Conservation (phyloP, 2,329 filamentous ascomycete genomes). For the Colletotrichum nymphaeae region DNA sequence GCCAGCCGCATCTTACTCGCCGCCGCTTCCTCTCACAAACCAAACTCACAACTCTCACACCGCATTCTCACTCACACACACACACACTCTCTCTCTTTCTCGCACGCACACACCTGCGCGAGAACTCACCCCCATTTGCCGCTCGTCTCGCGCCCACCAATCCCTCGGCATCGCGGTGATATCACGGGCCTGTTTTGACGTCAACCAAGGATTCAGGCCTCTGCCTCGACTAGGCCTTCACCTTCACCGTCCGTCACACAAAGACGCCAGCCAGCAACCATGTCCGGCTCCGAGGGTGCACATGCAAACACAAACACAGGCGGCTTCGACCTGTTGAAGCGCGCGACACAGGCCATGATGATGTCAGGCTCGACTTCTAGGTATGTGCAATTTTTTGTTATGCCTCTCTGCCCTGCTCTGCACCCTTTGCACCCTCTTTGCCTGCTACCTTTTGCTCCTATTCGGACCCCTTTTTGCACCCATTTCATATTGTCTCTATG, state of each 20-base stretch:
- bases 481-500: neutral
- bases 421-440: neutral
- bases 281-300: slow-evolving; percentile 62
- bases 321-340: slow-evolving; percentile 67
- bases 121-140: slow-evolving; percentile 2
- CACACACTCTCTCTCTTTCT: neutral
- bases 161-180: slow-evolving; percentile 18
- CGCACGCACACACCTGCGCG: slow-evolving; percentile 4
- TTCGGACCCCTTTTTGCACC: neutral
- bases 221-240: slow-evolving; percentile 35
- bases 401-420: slow-evolving; percentile 34
- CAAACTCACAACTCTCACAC: slow-evolving; percentile 14
- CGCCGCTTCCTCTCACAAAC: slow-evolving; percentile 19
- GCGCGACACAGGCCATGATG: slow-evolving; percentile 73
- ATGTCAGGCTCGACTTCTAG: slow-evolving; percentile 57
- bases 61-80: neutral
- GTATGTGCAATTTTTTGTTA: slow-evolving; percentile 33
- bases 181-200: slow-evolving; percentile 34
- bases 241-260: slow-evolving; percentile 12
- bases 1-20: slow-evolving; percentile 15
- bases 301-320: slow-evolving; percentile 52
- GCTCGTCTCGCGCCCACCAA: slow-evolving; percentile 9
- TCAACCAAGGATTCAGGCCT: slow-evolving; percentile 28
- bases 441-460: neutral
- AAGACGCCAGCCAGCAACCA: slow-evolving; percentile 40